Evolutionary conservation across 257 asterid genomes (phyloP).

Genomic region (Solanum chilense): DNA sequence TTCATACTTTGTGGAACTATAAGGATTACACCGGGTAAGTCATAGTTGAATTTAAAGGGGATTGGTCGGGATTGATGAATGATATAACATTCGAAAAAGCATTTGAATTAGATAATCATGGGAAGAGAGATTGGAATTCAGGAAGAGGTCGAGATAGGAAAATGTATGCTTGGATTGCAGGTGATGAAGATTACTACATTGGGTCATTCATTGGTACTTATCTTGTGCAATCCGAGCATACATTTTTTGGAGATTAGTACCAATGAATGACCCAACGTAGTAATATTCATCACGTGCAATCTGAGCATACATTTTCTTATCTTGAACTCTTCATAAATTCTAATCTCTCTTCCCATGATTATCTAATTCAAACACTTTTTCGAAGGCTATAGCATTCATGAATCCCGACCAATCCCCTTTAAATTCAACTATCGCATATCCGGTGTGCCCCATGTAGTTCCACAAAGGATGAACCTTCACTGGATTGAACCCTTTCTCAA

Average conservation of each 20-base stretch:
- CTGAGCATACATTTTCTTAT: slow-evolving; percentile 22
- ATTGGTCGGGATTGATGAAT: slow-evolving; percentile 30
- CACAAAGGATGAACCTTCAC: slow-evolving; percentile 32
- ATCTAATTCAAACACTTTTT: slow-evolving; percentile 27
- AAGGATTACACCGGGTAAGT: slow-evolving; percentile 41
- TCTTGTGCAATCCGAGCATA: slow-evolving; percentile 4
- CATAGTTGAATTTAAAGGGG: slow-evolving; percentile 32
- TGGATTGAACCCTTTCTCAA: slow-evolving; percentile 30
- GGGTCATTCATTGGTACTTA: slow-evolving; percentile 27
- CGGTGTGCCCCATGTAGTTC: slow-evolving; percentile 31
- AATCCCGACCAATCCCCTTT: slow-evolving; percentile 25
- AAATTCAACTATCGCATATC: slow-evolving; percentile 42
- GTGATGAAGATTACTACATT: slow-evolving; percentile 41
- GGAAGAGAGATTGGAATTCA: slow-evolving; percentile 23
- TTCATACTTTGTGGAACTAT: slow-evolving; percentile 27
- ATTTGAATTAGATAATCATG: slow-evolving; percentile 31
- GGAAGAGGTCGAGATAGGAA: neutral
- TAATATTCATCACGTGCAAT: slow-evolving; percentile 59
- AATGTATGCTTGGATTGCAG: slow-evolving; percentile 45
- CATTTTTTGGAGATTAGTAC: slow-evolving; percentile 3
- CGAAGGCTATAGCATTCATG: slow-evolving; percentile 34
- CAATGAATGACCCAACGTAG: slow-evolving; percentile 19
- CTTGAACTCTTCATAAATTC: neutral
- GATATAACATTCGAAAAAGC: slow-evolving; percentile 38
- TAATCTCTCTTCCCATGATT: slow-evolving; percentile 35